Conservation (phyloP, 768 basidiomycete species). For the Mycena venus region DNA sequence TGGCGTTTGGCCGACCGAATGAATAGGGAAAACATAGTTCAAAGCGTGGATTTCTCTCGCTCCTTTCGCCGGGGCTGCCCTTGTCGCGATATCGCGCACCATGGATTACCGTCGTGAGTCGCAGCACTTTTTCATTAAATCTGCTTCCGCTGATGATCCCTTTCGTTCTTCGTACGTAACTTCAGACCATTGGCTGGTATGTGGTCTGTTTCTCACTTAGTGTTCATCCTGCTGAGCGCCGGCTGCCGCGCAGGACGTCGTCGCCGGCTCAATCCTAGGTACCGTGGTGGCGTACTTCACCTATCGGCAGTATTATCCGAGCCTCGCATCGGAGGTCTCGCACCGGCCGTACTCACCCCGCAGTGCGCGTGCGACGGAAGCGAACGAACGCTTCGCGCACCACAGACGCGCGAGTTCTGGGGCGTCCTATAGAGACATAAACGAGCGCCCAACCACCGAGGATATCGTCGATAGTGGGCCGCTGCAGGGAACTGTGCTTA, state of each 20-base stretch:
- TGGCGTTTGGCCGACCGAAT: not conserved
- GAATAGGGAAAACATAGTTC: slow-evolving; percentile 54
- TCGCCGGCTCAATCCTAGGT: slow-evolving; percentile 85
- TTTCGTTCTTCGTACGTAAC: too few species aligned
- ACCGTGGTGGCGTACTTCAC: slow-evolving; percentile 77
- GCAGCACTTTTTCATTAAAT: not conserved
- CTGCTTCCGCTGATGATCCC: slow-evolving; percentile 20
- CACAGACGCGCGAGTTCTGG: slow-evolving; percentile 24
- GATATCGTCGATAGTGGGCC: slow-evolving; percentile 25
- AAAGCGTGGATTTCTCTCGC: slow-evolving; percentile 89
- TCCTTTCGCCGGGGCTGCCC: slow-evolving; percentile 82
- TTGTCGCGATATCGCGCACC: slow-evolving; percentile 88
- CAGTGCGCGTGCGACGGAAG: slow-evolving; percentile 63
- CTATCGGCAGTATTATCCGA: slow-evolving; percentile 90
- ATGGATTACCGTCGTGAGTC: slow-evolving; percentile 91
- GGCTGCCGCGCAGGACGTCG: slow-evolving; percentile 91
- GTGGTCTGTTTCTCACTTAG: too few species aligned
- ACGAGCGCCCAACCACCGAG: slow-evolving; percentile 31
- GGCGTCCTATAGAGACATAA: slow-evolving; percentile 21
- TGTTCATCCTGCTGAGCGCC: too few species aligned
- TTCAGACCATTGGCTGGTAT: slow-evolving; percentile 98
- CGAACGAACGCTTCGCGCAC: slow-evolving; percentile 58
- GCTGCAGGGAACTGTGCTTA: slow-evolving; percentile 50
- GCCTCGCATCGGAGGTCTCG: slow-evolving; percentile 70
- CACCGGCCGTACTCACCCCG: slow-evolving; percentile 84